Percentiles rank a stretch among this genome's conserved stretches.
Evolutionary conservation across 345 rosid genomes (phyloP).

Genomic region (Linum trigynum): DNA sequence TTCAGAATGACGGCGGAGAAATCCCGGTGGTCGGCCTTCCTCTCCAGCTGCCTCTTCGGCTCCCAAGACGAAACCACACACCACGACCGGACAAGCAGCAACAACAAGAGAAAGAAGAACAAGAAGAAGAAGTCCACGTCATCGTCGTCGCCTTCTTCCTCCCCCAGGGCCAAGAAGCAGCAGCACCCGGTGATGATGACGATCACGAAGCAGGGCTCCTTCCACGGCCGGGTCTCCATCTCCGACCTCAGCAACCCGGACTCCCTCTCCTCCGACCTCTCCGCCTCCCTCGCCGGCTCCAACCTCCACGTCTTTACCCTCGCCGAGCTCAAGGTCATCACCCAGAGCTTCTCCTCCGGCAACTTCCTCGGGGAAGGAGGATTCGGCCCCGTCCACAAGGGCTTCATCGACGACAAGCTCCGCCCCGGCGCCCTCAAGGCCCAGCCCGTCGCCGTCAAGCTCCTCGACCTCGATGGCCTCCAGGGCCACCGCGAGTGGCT

Average conservation of each 20-base stretch:
- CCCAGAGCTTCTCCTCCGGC: conserved; percentile 58
- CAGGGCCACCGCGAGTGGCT: conserved; percentile 94
- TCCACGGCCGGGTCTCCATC: conserved; percentile 29
- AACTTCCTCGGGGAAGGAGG: conserved; percentile 88
- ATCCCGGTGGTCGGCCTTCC: conserved; percentile 38
- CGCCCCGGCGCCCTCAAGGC: conserved; percentile 62
- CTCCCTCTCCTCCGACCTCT: conserved; percentile 55
- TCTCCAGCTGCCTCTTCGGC: conserved; percentile 40
- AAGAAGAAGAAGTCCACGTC: background rate
- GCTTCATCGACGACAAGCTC: conserved; percentile 78
- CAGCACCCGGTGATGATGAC: background rate
- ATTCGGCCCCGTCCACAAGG: conserved; percentile 83
- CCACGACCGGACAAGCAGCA: background rate
- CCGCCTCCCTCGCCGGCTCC: conserved; percentile 67
- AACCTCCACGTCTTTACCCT: conserved; percentile 60
- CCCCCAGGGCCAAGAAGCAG: conserved; percentile 27
- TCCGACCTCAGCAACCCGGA: conserved; percentile 67
- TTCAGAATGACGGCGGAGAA: conserved; percentile 41
- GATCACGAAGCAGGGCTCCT: conserved; percentile 2
- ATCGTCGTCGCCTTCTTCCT: background rate
- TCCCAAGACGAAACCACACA: conserved; percentile 2
- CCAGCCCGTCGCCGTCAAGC: conserved; percentile 86
- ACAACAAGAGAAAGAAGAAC: too few species aligned
- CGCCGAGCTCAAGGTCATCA: conserved; percentile 65
- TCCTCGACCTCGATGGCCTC: conserved; percentile 64